These are phyloP conservation scores for Mycogone perniciosa DNA, from an alignment of 2,329 filamentous ascomycete species.

Conservation along the genomic window DNA sequence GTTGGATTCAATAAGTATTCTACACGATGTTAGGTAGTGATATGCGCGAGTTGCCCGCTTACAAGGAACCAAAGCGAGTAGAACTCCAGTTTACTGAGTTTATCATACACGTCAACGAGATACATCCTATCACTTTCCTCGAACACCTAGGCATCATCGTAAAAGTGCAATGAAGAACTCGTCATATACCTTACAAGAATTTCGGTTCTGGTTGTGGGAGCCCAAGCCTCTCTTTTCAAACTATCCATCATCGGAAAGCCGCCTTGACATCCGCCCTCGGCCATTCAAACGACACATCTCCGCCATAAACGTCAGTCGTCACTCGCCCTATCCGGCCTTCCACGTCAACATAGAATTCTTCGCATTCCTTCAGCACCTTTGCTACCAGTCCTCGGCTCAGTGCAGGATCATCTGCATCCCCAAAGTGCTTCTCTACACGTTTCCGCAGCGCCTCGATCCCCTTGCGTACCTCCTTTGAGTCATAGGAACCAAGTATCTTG, in stretches of 20 bases:
- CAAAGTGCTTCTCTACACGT: conserved; percentile 95
- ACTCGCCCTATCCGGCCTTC: conserved; percentile 54
- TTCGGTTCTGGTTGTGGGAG: too few species aligned
- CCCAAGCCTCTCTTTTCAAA: too few species aligned
- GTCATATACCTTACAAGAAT: too few species aligned
- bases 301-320: conserved; percentile 57
- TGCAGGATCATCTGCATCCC: conserved; percentile 71
- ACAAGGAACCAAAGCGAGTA: too few species aligned
- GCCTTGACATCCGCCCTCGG: conserved; percentile 56
- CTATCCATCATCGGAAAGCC: conserved; percentile 39
- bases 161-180: too few species aligned
- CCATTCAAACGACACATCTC: conserved; percentile 61
- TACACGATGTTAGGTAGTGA: too few species aligned
- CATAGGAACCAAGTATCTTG: conserved; percentile 75
- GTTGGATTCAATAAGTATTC: too few species aligned
- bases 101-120: too few species aligned
- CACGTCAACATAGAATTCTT: conserved; percentile 56
- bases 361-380: conserved; percentile 54
- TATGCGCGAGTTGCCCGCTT: too few species aligned
- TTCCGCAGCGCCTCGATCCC: conserved; percentile 87
- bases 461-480: conserved; percentile 77
- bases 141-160: too few species aligned
- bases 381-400: conserved; percentile 53
- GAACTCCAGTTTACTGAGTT: too few species aligned
- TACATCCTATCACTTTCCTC: too few species aligned